A percentile compares a stretch with the other conserved stretches of the same genome.
Evolutionary conservation across 2,329 filamentous ascomycete genomes (phyloP).

Genomic region (Diaporthe aspalathi): DNA sequence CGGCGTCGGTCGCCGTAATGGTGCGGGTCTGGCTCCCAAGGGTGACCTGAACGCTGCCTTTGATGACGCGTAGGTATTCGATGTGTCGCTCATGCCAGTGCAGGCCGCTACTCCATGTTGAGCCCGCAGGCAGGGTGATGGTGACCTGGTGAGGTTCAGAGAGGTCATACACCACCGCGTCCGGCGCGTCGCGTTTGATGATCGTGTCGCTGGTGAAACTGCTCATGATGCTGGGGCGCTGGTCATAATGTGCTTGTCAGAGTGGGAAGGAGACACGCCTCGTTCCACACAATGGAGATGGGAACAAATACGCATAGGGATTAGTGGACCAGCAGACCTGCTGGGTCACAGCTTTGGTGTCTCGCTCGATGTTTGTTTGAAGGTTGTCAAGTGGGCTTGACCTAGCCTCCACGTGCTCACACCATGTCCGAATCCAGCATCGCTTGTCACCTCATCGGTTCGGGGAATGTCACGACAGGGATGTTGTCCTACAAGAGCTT

Average conservation of each 20-base stretch:
- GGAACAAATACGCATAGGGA: not conserved
- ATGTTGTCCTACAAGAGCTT: conserved; percentile 3
- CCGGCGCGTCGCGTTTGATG: conserved; percentile 35
- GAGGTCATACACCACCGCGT: conserved; percentile 48
- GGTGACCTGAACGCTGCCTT: conserved; percentile 49
- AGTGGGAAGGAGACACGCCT: not conserved
- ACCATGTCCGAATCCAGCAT: conserved; percentile 22
- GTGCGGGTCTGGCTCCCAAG: conserved; percentile 40
- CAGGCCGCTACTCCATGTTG: conserved; percentile 59
- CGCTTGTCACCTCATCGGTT: conserved; percentile 2
- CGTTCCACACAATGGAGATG: not conserved
- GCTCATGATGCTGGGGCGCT: not conserved
- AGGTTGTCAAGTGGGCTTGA: not conserved
- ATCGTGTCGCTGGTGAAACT: conserved; percentile 21
- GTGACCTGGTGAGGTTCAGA: conserved; percentile 51
- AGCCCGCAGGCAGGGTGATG: conserved; percentile 56
- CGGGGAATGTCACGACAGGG: not conserved
- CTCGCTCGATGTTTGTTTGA: not conserved
- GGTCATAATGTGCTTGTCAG: too few species aligned
- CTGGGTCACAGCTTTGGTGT: not conserved
- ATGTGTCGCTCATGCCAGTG: conserved; percentile 62
- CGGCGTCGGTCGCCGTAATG: conserved; percentile 41
- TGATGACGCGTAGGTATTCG: conserved; percentile 57
- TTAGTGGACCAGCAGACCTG: not conserved
- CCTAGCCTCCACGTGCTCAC: conserved; percentile 17